phyloP scores from a whole-genome alignment of 768 basidiomycete genomes.

The Crepidotus variabilis region DNA sequence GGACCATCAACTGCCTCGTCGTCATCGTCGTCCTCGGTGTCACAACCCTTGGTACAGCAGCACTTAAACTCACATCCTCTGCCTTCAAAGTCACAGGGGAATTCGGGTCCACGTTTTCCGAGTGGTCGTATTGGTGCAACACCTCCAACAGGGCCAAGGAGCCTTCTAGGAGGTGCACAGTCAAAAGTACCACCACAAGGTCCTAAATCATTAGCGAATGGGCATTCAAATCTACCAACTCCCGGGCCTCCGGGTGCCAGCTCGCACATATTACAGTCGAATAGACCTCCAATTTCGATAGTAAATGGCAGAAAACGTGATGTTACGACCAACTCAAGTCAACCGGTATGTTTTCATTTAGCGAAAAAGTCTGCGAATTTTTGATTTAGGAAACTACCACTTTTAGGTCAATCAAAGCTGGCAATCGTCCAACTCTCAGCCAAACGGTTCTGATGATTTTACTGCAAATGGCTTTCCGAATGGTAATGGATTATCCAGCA shows the following conservation, averaged over 20 bases:
- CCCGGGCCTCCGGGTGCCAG: constrained; percentile 20
- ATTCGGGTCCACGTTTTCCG: constrained; percentile 12
- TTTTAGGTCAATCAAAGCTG: constrained; percentile 19
- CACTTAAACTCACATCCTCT: constrained; percentile 20
- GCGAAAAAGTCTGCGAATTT: constrained; percentile 6
- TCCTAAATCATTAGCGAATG: constrained; percentile 44
- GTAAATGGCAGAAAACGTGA: constrained; percentile 33
- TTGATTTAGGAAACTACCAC: constrained; percentile 17
- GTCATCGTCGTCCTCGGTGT: constrained; percentile 23
- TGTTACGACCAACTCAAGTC: constrained; percentile 11
- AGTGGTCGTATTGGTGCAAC: constrained; percentile 44
- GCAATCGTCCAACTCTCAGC: constrained; percentile 24
- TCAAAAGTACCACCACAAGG: constrained; percentile 24
- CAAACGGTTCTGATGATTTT: constrained; percentile 23
- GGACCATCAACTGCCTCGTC: constrained; percentile 29
- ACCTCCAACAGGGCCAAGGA: constrained; percentile 67
- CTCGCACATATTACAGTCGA: constrained; percentile 23
- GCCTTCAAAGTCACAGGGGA: constrained; percentile 16
- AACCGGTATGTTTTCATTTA: constrained; percentile 18
- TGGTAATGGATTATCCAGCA: constrained; percentile 13
- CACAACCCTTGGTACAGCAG: constrained; percentile 30
- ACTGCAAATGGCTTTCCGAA: constrained; percentile 16
- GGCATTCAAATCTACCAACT: constrained; percentile 17
- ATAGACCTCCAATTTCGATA: constrained; percentile 32
- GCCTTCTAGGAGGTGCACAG: constrained; percentile 38